phyloP scores from a whole-genome alignment of 441 rosid species.

The Raphanus hybrid region DNA sequence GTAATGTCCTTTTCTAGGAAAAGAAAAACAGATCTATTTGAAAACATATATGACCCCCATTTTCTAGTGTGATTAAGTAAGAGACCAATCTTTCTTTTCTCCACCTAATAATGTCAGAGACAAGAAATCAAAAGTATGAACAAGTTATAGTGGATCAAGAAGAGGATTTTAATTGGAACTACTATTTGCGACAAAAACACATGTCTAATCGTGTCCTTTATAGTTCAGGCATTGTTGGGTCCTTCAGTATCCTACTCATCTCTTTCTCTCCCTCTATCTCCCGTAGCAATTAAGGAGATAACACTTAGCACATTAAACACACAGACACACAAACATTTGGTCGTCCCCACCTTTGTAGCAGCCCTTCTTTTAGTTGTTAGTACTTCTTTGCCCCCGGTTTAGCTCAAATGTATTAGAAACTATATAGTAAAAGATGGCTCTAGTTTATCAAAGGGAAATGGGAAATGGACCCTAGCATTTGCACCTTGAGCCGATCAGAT shows the following conservation, averaged over 20 bases:
- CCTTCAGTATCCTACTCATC: constrained; percentile 20
- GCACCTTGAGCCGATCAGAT: not conserved
- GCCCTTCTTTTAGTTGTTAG: constrained; percentile 22
- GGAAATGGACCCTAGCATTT: constrained; percentile 10
- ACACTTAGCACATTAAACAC: constrained; percentile 3
- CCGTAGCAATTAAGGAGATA: constrained; percentile 24
- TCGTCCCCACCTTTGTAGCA: constrained; percentile 30
- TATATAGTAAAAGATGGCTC: not conserved
- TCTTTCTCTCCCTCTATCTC: constrained; percentile 1
- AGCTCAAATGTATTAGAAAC: constrained; percentile 9
- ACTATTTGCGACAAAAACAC: constrained; percentile 32
- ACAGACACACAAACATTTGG: constrained; percentile 14
- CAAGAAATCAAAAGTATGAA: constrained; percentile 32
- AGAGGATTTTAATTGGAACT: constrained; percentile 30
- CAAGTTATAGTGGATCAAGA: constrained; percentile 31
- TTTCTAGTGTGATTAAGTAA: constrained; percentile 27
- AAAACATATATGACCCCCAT: constrained; percentile 25
- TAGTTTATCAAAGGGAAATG: not conserved
- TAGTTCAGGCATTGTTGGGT: constrained; percentile 36
- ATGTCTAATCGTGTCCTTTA: constrained; percentile 35
- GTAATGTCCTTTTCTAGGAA: constrained; percentile 15
- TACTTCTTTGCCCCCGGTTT: constrained; percentile 8
- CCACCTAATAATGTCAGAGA: constrained; percentile 39
- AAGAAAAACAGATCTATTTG: constrained; percentile 5
- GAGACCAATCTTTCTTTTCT: constrained; percentile 20